Percentiles rank a stretch among this genome's conserved stretches.
Evolutionary conservation across 2,329 filamentous ascomycete species (phyloP).

Genomic region (Exophiala sp.): DNA sequence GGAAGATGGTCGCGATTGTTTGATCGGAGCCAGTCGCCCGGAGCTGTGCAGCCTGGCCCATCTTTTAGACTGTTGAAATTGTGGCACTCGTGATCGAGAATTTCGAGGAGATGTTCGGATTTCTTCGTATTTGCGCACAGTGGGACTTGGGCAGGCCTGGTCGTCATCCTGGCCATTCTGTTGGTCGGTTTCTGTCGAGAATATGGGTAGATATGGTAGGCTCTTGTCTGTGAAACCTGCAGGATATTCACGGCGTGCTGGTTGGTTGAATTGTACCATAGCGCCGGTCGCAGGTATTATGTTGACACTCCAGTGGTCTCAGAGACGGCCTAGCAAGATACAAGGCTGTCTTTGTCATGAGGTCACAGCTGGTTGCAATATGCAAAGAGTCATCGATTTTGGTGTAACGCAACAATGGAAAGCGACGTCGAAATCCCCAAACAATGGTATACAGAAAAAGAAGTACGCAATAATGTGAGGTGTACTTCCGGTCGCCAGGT

Average conservation of each 20-base stretch:
- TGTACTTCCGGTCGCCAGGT: background rate
- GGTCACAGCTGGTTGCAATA: background rate
- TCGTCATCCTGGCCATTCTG: background rate
- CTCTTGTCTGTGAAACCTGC: slow-evolving; percentile 2
- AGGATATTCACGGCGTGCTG: background rate
- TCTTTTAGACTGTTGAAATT: slow-evolving; percentile 21
- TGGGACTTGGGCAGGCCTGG: slow-evolving; percentile 9
- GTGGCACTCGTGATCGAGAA: slow-evolving; percentile 10
- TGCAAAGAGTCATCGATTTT: background rate
- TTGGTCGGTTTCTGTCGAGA: slow-evolving; percentile 5
- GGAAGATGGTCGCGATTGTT: background rate
- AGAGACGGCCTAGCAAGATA: background rate
- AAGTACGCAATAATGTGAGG: background rate
- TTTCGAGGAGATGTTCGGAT: slow-evolving; percentile 1
- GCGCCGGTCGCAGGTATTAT: background rate
- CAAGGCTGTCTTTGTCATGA: background rate
- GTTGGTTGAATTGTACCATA: background rate
- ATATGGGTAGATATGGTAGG: slow-evolving; percentile 12
- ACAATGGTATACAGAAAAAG: background rate
- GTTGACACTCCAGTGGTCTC: too few species aligned
- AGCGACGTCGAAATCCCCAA: too few species aligned
- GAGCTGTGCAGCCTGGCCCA: slow-evolving; percentile 18
- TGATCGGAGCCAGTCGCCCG: background rate
- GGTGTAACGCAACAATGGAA: too few species aligned
- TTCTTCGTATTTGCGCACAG: slow-evolving; percentile 7